Percentiles rank a stretch among this genome's conserved stretches.
Conservation (phyloP, 2,329 filamentous ascomycete genomes). For the Nothophoma quercina region DNA sequence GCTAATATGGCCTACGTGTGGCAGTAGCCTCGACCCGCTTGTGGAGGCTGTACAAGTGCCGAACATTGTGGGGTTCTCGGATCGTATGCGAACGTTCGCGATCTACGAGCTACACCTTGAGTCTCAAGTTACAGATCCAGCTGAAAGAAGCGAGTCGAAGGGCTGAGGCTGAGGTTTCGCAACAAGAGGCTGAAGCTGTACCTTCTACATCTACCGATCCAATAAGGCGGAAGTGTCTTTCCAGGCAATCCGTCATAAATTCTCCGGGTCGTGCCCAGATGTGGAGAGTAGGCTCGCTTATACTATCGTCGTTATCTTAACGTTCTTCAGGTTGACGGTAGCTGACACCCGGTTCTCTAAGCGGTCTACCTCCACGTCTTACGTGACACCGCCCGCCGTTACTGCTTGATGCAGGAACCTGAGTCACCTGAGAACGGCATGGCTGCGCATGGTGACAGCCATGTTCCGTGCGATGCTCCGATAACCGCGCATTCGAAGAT, state of each 20-base stretch:
- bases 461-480: constrained; percentile 9
- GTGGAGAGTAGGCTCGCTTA: constrained; percentile 1
- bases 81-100: neutral
- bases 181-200: neutral
- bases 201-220: neutral
- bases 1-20: constrained; percentile 1
- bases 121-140: neutral
- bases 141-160: neutral
- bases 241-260: constrained; percentile 1
- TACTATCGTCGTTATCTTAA: constrained; percentile 19
- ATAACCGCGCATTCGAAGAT: constrained; percentile 5
- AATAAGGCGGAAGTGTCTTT: neutral
- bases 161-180: neutral
- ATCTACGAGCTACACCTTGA: neutral
- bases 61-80: neutral
- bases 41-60: neutral
- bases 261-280: constrained; percentile 1
- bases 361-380: constrained; percentile 31
- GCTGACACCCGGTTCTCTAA: constrained; percentile 8
- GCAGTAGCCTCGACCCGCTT: neutral
- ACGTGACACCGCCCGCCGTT: constrained; percentile 23
- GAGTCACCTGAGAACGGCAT: constrained; percentile 9
- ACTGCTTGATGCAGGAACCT: constrained; percentile 23
- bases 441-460: constrained; percentile 16
- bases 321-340: neutral